Evolutionary conservation across 1,139 yeast species (phyloP).

Genomic region (Sugiyamaella sp.): DNA sequence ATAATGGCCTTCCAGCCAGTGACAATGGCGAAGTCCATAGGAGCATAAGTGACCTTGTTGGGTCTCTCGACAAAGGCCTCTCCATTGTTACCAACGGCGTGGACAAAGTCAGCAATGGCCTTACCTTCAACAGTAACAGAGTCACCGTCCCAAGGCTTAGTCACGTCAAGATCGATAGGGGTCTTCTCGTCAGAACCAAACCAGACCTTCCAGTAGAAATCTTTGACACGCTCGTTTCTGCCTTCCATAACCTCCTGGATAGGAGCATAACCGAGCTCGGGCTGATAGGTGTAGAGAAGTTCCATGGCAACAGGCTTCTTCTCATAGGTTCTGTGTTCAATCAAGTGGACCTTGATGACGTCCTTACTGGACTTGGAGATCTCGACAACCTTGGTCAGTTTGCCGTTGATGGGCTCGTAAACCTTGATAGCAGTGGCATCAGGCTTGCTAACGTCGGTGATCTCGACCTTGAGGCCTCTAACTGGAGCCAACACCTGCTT

Average conservation of each 20-base stretch:
- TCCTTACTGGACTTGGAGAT: conserved; percentile 51
- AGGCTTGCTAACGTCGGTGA: conserved; percentile 54
- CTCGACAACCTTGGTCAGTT: conserved; percentile 67
- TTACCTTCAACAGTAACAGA: conserved; percentile 69
- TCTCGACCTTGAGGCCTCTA: conserved; percentile 63
- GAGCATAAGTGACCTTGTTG: conserved; percentile 85
- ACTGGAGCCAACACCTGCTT: conserved; percentile 80
- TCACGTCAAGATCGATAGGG: conserved; percentile 60
- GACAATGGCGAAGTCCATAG: conserved; percentile 99
- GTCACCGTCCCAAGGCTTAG: conserved; percentile 69
- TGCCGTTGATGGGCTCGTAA: conserved; percentile 73
- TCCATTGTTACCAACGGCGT: conserved; percentile 95
- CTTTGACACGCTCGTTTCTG: conserved; percentile 90
- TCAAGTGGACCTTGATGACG: conserved; percentile 68
- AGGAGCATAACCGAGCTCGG: conserved; percentile 92
- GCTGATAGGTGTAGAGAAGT: conserved; percentile 76
- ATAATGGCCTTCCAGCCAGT: conserved; percentile 98
- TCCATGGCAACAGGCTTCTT: conserved; percentile 72
- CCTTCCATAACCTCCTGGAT: conserved; percentile 86
- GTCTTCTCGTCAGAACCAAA: conserved; percentile 66
- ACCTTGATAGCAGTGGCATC: conserved; percentile 64
- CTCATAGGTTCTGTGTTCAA: conserved; percentile 88
- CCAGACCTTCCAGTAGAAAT: conserved; percentile 98
- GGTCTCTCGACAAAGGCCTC: conserved; percentile 92
- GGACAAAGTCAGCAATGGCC: conserved; percentile 89